Evolutionary conservation across 768 basidiomycete genomes (phyloP).

Genomic region (Boletus barrowsii): DNA sequence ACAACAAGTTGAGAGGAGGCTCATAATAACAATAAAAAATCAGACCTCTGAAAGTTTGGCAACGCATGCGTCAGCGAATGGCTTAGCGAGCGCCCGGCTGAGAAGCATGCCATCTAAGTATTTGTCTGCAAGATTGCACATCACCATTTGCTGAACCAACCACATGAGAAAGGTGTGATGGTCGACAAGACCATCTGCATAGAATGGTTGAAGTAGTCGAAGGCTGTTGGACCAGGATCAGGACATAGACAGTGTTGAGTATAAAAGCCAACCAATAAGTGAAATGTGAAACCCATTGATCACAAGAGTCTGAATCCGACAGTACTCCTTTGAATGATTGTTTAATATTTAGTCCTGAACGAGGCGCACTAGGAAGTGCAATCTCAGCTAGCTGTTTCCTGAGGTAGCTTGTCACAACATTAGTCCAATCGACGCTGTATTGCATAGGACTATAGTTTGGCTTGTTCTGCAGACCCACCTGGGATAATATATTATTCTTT

Average conservation of each 20-base stretch:
- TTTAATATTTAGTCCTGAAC: constrained; percentile 76
- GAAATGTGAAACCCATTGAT: constrained; percentile 77
- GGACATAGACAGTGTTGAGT: not conserved
- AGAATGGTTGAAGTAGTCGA: constrained; percentile 69
- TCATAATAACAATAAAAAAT: constrained; percentile 17
- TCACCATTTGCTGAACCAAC: constrained; percentile 75
- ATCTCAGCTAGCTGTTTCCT: constrained; percentile 83
- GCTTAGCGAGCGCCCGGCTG: constrained; percentile 65
- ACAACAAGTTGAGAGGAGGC: not conserved
- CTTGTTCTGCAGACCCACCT: constrained; percentile 76
- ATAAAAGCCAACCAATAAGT: constrained; percentile 58
- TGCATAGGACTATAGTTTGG: constrained; percentile 78
- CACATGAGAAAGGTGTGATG: constrained; percentile 72
- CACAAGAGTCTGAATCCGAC: constrained; percentile 64
- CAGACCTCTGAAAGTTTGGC: constrained; percentile 60
- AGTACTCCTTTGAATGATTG: constrained; percentile 81
- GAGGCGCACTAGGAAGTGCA: constrained; percentile 72
- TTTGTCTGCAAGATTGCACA: constrained; percentile 79
- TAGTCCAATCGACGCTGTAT: constrained; percentile 85
- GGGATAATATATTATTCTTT: not conserved
- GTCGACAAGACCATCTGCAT: constrained; percentile 78
- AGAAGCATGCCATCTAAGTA: constrained; percentile 68
- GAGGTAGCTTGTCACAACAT: constrained; percentile 73
- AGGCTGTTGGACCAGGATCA: constrained; percentile 43
- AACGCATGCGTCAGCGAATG: constrained; percentile 70